Percentiles rank a stretch among this genome's conserved stretches.
These are phyloP conservation scores for Meira nashicola DNA, from an alignment of 1,284 basidiomycete species.

Conservation along the genomic window DNA sequence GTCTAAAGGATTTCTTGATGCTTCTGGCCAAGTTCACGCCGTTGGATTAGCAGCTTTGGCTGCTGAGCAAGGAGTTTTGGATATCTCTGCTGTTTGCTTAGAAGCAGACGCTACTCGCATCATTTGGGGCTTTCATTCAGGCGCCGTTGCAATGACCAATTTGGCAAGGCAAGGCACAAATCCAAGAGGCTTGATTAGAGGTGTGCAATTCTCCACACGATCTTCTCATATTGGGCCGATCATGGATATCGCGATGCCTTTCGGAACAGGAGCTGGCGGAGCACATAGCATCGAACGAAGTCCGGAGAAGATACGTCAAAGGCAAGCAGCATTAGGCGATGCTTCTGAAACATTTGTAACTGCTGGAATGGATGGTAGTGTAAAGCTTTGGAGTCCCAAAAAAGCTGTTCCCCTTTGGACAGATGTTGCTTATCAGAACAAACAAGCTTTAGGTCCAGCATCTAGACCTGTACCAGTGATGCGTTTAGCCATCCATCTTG, in stretches of 20 bases:
- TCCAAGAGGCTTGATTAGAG: conserved; percentile 38
- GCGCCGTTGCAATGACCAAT: conserved; percentile 65
- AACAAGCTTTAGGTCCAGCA: background rate
- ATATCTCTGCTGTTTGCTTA: conserved; percentile 60
- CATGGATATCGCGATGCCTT: conserved; percentile 34
- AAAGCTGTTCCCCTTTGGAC: conserved; percentile 37
- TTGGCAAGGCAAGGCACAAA: conserved; percentile 43
- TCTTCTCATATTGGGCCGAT: conserved; percentile 33
- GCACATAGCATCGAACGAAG: conserved; percentile 38
- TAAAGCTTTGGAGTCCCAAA: conserved; percentile 39
- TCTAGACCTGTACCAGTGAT: conserved; percentile 13
- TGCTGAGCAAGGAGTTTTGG: conserved; percentile 65
- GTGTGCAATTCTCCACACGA: conserved; percentile 28
- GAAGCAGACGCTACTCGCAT: conserved; percentile 67
- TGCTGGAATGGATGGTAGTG: conserved; percentile 44
- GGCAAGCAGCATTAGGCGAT: conserved; percentile 35
- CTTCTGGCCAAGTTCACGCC: conserved; percentile 62
- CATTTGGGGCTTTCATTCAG: conserved; percentile 70
- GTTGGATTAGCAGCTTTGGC: conserved; percentile 71
- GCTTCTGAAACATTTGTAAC: conserved; percentile 41
- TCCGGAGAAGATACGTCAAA: conserved; percentile 36
- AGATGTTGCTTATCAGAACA: conserved; percentile 7
- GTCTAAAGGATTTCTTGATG: conserved; percentile 68
- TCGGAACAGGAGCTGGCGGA: conserved; percentile 34
- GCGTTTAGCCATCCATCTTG: conserved; percentile 33